Evolutionary conservation across 495 filamentous ascomycete genomes (phyloP).

Genomic region (Geopyxis carbonaria): DNA sequence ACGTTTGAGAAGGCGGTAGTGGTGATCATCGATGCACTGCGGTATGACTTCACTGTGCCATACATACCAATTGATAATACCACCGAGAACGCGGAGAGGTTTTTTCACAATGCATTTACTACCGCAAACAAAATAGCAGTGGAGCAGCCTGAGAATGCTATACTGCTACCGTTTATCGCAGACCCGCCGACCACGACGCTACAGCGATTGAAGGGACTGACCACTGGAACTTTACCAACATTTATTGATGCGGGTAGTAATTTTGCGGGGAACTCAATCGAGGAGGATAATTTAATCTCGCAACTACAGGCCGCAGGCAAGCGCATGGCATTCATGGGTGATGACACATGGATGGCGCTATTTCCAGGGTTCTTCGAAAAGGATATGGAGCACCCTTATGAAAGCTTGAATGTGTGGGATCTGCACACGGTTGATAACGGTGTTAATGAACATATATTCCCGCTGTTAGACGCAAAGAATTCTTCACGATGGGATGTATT

Average conservation of each 20-base stretch:
- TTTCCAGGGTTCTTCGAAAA: slow-evolving; percentile 85
- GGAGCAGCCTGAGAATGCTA: slow-evolving; percentile 56
- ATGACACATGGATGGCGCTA: slow-evolving; percentile 87
- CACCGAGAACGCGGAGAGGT: slow-evolving; percentile 32
- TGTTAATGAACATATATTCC: slow-evolving; percentile 82
- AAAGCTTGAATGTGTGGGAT: slow-evolving; percentile 98
- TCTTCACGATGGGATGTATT: slow-evolving; percentile 70
- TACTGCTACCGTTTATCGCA: slow-evolving; percentile 88
- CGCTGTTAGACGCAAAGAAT: slow-evolving; percentile 48
- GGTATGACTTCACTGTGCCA: slow-evolving; percentile 93
- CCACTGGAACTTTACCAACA: slow-evolving; percentile 85
- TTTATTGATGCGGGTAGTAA: slow-evolving; percentile 88
- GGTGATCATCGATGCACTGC: slow-evolving; percentile 80
- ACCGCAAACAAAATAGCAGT: slow-evolving; percentile 68
- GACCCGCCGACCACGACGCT: slow-evolving; percentile 89
- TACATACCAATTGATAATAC: slow-evolving; percentile 36
- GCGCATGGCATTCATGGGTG: slow-evolving; percentile 78
- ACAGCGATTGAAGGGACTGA: slow-evolving; percentile 82
- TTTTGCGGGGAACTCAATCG: slow-evolving; percentile 91
- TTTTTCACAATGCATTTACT: slow-evolving; percentile 76
- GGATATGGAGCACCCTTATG: slow-evolving; percentile 68
- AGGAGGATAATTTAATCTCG: slow-evolving; percentile 84
- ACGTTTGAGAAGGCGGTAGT: slow-evolving; percentile 82
- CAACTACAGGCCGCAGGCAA: slow-evolving; percentile 67
- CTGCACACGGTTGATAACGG: slow-evolving; percentile 93